phyloP scores from a whole-genome alignment of 139 green algal genomes.

The Chlamydomonas sp. region DNA sequence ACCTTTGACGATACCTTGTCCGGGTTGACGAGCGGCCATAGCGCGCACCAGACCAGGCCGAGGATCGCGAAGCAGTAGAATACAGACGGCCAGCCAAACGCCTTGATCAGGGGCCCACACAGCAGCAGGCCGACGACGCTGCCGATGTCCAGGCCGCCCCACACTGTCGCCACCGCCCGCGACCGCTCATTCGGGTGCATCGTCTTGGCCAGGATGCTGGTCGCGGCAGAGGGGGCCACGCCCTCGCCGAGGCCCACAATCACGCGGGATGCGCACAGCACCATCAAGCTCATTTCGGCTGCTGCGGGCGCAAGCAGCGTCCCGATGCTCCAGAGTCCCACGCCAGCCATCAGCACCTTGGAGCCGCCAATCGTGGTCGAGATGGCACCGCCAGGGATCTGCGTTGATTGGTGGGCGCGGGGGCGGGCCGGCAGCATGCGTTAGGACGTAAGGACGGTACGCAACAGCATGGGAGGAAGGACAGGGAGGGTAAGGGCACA shows the following conservation, averaged over 20 bases:
- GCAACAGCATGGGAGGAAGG: too few species aligned
- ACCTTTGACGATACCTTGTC: constrained; percentile 27
- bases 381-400: constrained; percentile 83
- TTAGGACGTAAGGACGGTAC: too few species aligned
- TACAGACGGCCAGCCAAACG: constrained; percentile 89
- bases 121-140: constrained; percentile 72
- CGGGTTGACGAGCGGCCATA: constrained; percentile 73
- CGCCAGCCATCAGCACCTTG: constrained; percentile 77
- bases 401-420: too few species aligned
- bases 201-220: constrained; percentile 72
- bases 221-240: constrained; percentile 85
- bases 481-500: too few species aligned
- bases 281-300: constrained; percentile 61
- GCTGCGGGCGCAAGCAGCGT: constrained; percentile 79
- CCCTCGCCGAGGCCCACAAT: constrained; percentile 93
- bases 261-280: constrained; percentile 73
- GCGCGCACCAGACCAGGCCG: constrained; percentile 76
- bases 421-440: too few species aligned
- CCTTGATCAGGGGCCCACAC: constrained; percentile 77
- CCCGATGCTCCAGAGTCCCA: constrained; percentile 85
- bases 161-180: constrained; percentile 78
- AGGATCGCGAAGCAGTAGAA: constrained; percentile 94
- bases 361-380: constrained; percentile 79
- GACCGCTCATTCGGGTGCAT: constrained; percentile 62
- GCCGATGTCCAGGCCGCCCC: constrained; percentile 90